These are phyloP conservation scores for Tetrastigma voinierianum DNA, from an alignment of 164 flowering plant species.

Conservation along the genomic window DNA sequence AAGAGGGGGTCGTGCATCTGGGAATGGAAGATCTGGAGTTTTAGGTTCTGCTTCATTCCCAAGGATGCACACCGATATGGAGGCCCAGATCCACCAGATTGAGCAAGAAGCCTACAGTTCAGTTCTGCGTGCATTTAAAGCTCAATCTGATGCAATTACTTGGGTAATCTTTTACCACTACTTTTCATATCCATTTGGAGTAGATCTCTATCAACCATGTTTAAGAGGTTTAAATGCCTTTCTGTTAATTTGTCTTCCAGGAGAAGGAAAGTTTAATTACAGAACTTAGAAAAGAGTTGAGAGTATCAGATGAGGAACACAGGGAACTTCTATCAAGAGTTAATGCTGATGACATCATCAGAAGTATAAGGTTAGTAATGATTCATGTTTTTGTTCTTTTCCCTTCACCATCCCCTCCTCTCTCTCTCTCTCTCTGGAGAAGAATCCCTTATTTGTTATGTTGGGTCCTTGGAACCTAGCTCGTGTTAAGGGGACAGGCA, in stretches of 20 bases:
- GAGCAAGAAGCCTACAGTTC: conserved; percentile 90
- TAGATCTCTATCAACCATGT: no score
- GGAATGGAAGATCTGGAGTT: conserved; percentile 45
- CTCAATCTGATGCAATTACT: conserved; percentile 92
- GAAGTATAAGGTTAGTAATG: conserved; percentile 35
- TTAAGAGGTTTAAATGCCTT: background rate
- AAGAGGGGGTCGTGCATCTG: conserved; percentile 30
- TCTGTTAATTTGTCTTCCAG: conserved; percentile 14
- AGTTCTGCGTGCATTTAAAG: conserved; percentile 89
- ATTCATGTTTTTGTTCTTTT: no score
- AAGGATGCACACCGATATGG: conserved; percentile 69
- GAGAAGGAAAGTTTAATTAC: conserved; percentile 49
- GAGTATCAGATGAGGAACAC: conserved; percentile 57
- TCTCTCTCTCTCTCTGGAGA: no score
- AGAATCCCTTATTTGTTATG: no score
- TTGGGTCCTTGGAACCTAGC: no score
- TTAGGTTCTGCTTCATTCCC: conserved; percentile 38
- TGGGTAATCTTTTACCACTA: conserved; percentile 56
- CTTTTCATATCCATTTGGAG: background rate
- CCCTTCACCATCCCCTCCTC: no score
- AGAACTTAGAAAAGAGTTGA: conserved; percentile 49
- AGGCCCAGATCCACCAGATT: conserved; percentile 70
- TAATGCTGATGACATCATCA: conserved; percentile 42
- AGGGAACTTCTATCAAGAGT: conserved; percentile 45
- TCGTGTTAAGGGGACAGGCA: no score